phyloP scores from a whole-genome alignment of 805 yeast species.

The Osmozyma mogii region DNA sequence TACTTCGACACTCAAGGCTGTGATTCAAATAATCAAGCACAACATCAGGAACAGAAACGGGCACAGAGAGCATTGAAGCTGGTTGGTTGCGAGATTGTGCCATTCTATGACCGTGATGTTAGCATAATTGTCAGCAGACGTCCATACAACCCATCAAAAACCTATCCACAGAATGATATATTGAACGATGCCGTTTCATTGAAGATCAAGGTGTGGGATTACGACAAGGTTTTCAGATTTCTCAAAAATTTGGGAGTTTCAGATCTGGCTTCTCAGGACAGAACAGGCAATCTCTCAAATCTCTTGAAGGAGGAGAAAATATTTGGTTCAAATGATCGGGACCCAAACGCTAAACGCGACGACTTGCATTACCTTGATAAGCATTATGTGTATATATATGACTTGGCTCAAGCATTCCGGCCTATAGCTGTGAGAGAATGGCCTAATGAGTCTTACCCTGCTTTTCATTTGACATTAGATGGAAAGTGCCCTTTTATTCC shows the following conservation, averaged over 20 bases:
- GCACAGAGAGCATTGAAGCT: constrained; percentile 38
- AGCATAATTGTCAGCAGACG: constrained; percentile 78
- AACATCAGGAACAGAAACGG: constrained; percentile 31
- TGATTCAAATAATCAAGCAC: constrained; percentile 27
- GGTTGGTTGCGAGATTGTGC: constrained; percentile 41
- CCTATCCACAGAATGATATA: constrained; percentile 50
- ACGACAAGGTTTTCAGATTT: constrained; percentile 77
- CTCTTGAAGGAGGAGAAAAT: constrained; percentile 77
- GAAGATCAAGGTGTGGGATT: constrained; percentile 78
- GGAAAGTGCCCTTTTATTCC: constrained; percentile 82
- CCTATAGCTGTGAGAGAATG: constrained; percentile 84
- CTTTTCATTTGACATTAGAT: constrained; percentile 49
- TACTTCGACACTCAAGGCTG: constrained; percentile 51
- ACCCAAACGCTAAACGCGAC: constrained; percentile 75
- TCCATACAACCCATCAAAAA: constrained; percentile 29
- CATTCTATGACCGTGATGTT: constrained; percentile 44
- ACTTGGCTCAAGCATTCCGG: constrained; percentile 64
- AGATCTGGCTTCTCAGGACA: constrained; percentile 9
- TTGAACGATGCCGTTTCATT: constrained; percentile 52
- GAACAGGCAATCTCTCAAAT: constrained; percentile 26
- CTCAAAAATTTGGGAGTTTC: constrained; percentile 49
- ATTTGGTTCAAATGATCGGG: constrained; percentile 83
- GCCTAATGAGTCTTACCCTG: constrained; percentile 47
- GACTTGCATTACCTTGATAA: constrained; percentile 77
- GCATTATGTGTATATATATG: constrained; percentile 68